A percentile compares a stretch with the other conserved stretches of the same genome.
These are phyloP conservation scores for Lentinula lateritia DNA, from an alignment of 768 basidiomycete genomes.

Conservation along the genomic window DNA sequence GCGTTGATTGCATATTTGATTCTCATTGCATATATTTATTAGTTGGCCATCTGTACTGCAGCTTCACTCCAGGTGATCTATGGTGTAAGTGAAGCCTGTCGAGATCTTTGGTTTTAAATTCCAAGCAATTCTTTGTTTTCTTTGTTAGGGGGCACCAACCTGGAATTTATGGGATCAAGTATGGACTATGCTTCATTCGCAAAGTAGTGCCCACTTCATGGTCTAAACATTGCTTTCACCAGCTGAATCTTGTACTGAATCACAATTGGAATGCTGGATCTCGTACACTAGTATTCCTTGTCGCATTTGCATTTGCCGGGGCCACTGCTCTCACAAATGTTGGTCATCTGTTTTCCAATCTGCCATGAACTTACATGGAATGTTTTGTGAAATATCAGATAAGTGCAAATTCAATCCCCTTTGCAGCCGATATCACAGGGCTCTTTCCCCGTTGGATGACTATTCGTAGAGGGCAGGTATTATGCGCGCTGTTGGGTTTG, in stretches of 20 bases:
- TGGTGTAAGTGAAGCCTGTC: conserved; percentile 4
- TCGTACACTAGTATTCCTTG: conserved; percentile 16
- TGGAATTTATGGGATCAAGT: conserved; percentile 12
- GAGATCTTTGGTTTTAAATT: conserved; percentile 2
- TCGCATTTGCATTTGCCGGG: conserved; percentile 12
- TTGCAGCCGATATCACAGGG: conserved; percentile 17
- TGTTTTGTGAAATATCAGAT: neutral
- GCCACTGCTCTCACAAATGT: conserved; percentile 13
- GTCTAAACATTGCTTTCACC: too few species aligned
- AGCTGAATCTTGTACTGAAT: conserved; percentile 9
- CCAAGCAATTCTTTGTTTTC: neutral
- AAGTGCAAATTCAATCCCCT: conserved; percentile 11
- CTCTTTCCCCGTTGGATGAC: conserved; percentile 16
- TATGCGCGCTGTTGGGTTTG: conserved; percentile 16
- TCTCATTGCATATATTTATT: conserved; percentile 4
- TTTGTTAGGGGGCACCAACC: neutral
- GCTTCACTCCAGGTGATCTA: conserved; percentile 13
- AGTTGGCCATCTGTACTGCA: conserved; percentile 15
- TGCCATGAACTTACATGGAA: too few species aligned
- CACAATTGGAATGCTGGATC: conserved; percentile 14
- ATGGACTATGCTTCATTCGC: too few species aligned
- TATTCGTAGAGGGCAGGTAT: conserved; percentile 17
- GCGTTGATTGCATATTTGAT: neutral
- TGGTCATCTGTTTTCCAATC: neutral
- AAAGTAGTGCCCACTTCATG: too few species aligned